These are phyloP conservation scores for Cystobasidium tubakii DNA, from an alignment of 768 basidiomycete species.

Conservation along the genomic window DNA sequence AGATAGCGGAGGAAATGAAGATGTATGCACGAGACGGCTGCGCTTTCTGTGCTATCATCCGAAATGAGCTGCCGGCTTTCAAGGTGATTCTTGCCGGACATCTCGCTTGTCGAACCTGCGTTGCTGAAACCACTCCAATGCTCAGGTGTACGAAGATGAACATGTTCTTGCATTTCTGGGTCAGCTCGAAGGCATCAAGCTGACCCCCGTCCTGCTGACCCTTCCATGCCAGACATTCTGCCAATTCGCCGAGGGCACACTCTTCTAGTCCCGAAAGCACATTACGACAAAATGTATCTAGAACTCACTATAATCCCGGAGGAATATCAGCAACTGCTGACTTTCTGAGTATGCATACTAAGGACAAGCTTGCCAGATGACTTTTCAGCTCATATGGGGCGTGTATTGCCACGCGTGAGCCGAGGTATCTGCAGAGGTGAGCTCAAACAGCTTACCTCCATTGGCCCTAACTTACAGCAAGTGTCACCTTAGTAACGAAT, in stretches of 20 bases:
- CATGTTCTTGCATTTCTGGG: conserved; percentile 29
- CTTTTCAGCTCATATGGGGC: conserved; percentile 12
- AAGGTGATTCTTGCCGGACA: neutral
- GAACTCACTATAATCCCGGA: no score
- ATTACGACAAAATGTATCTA: conserved; percentile 17
- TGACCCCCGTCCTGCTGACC: neutral
- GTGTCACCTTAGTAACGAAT: conserved; percentile 16
- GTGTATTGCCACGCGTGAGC: conserved; percentile 6
- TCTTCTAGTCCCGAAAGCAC: conserved; percentile 33
- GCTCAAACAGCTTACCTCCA: neutral
- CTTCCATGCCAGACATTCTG: conserved; percentile 31
- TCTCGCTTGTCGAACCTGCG: neutral
- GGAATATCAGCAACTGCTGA: no score
- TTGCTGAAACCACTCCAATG: no score
- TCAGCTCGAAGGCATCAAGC: no score
- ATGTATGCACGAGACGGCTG: conserved; percentile 19
- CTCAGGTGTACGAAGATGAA: conserved; percentile 35
- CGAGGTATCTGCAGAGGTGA: conserved; percentile 24
- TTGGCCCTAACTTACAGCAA: neutral
- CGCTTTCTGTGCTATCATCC: conserved; percentile 33
- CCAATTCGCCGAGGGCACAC: conserved; percentile 27
- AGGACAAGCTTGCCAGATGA: conserved; percentile 23
- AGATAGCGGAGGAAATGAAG: neutral
- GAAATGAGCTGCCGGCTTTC: conserved; percentile 5
- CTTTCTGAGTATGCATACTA: neutral